Conservation (phyloP, 2,329 filamentous ascomycete genomes). For the Beauveria australis region DNA sequence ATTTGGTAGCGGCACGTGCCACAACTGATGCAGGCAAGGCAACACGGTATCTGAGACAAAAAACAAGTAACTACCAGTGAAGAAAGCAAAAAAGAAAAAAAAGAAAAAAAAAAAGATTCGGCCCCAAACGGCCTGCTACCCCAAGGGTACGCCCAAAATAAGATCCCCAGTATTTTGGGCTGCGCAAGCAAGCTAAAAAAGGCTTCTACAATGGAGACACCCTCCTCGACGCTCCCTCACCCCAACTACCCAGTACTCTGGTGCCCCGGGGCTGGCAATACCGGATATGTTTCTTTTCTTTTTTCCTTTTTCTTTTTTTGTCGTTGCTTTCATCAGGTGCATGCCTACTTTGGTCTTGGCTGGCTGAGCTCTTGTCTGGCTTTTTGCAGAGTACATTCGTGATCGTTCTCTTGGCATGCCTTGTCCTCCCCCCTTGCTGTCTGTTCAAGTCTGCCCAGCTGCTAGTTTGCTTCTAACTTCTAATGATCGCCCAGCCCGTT, state of each 20-base stretch:
- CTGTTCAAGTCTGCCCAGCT: neutral
- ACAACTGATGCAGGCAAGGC: too few species aligned
- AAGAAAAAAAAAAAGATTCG: neutral
- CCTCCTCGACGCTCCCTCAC: neutral
- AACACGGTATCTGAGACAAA: too few species aligned
- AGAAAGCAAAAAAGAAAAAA: neutral
- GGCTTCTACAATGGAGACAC: neutral
- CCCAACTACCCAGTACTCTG: neutral
- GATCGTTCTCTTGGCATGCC: neutral
- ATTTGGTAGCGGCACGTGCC: too few species aligned
- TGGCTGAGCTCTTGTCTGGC: neutral
- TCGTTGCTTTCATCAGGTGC: neutral
- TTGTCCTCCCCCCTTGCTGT: neutral
- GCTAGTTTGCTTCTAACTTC: neutral
- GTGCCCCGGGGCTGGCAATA: neutral
- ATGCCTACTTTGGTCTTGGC: neutral
- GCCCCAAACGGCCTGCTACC: constrained; percentile 6
- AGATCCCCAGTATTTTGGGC: neutral
- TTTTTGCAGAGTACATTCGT: neutral
- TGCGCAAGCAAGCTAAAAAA: constrained; percentile 6
- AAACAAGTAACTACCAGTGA: too few species aligned
- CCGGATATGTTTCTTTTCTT: constrained; percentile 5
- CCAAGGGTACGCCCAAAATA: constrained; percentile 2
- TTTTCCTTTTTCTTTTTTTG: too few species aligned
- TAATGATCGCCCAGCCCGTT: neutral